Base-by-base conservation (phyloP, 495 filamentous ascomycete species). In the Tuber indicum region DNA sequence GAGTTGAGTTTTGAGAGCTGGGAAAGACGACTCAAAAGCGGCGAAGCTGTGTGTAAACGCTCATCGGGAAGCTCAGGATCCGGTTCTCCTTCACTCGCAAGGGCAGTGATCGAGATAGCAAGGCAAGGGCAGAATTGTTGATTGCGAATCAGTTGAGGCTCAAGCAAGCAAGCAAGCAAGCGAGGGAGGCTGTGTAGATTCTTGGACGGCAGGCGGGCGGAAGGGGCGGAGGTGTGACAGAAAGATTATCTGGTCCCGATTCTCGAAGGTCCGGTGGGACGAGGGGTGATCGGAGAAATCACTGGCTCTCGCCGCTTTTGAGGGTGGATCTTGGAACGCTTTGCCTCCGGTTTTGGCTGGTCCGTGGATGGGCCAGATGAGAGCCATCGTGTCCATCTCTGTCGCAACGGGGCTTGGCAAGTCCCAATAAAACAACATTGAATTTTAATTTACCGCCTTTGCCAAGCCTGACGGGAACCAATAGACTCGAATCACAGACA, bases 151-250 rank as follows among this genome's bases (percentile, higher is more conserved):
- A 66, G 74, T 74, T 81, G 79, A 79, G 77, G 78, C 77, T 81
- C 79, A 81, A 81, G 49, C 44, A 66, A 76, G 75, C 79, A 81
- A 81, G 49, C 44, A 66, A 76, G 75, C 73, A 66, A 66, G 58
- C 58, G 58, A 66, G 58, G 58, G 32, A 58, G 49, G 58, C 58
- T 32, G 32, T 66, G 58, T 0, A 66, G 52, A 66, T 66, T 66
- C 16, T 66, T 66, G 58, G 58, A 32, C 12, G 26, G 58, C 26
- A 12, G 58, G 58, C 26, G 26, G 58, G 58, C 19, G 46, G 46
- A 47, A 62, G 52, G 52, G 52, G 52, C 52, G 26, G 49, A 58
- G 49, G 58, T 66, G 58, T 32, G 58, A 66, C 58, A 32, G n/a
- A 32, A 62, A 17, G 58, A 32, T 32, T 17, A 12, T 26, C 58